Conservation (phyloP, 768 basidiomycete species). For the Suillus variegatus region DNA sequence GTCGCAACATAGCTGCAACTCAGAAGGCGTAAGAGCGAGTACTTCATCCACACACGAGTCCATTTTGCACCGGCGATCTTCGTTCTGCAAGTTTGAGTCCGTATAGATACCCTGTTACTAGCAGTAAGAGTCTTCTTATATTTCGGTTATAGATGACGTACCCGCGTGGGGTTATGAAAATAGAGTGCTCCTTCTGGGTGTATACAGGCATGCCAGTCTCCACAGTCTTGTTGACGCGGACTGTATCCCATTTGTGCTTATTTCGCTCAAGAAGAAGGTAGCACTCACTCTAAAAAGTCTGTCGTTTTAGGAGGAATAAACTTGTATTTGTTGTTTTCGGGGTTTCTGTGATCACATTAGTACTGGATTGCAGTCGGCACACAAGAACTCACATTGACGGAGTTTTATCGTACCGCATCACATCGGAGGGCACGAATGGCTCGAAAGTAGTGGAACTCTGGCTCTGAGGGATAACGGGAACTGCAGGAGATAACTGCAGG, state of each 20-base stretch:
- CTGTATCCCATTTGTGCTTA: neutral
- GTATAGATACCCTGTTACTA: conserved; percentile 43
- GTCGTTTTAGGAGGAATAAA: neutral
- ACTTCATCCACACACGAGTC: neutral
- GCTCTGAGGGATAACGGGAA: neutral
- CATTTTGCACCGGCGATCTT: neutral
- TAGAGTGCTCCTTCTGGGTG: conserved; percentile 62
- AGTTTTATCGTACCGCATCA: neutral
- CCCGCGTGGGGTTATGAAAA: conserved; percentile 45
- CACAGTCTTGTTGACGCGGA: neutral
- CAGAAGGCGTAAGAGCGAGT: neutral
- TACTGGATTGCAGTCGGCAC: neutral
- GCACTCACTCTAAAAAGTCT: neutral
- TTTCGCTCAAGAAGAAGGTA: neutral
- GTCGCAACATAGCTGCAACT: neutral
- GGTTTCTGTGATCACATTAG: neutral
- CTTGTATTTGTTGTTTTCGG: neutral
- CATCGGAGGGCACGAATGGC: neutral
- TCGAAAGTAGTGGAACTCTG: neutral
- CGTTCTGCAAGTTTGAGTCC: conserved; percentile 41
- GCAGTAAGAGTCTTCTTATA: neutral
- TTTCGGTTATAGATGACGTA: conserved; percentile 16
- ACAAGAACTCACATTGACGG: neutral
- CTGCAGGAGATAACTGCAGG: neutral
- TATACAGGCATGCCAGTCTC: conserved; percentile 38